Evolutionary conservation across 371 early-diverging fungal genomes (phyloP).

Genomic region (Rhizomucor pusillus): DNA sequence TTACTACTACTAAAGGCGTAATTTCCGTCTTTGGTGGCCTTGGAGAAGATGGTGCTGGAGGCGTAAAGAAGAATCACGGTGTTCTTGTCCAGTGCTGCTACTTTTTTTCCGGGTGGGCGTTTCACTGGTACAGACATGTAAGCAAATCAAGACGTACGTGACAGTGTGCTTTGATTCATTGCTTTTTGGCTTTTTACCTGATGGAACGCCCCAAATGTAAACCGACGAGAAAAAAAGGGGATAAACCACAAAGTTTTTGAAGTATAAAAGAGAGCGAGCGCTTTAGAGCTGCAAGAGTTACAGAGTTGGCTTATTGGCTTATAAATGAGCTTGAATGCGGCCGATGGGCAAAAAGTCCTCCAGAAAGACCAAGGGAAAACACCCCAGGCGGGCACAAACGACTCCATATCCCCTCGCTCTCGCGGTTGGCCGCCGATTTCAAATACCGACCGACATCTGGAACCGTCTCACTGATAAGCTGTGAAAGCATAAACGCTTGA

Average conservation of each 20-base stretch:
- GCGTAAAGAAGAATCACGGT: constrained; percentile 51
- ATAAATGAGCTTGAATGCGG: no score
- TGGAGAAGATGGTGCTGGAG: constrained; percentile 55
- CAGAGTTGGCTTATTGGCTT: no score
- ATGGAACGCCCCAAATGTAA: constrained; percentile 20
- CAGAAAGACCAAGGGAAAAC: no score
- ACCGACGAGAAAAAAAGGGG: constrained; percentile 8
- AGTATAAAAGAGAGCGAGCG: no score
- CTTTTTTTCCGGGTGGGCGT: constrained; percentile 43
- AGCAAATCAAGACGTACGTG: not conserved
- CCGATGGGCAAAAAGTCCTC: no score
- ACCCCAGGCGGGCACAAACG: no score
- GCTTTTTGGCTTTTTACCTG: constrained; percentile 2
- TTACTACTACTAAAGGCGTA: constrained; percentile 34
- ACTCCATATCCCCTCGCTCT: no score
- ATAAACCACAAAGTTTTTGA: not conserved
- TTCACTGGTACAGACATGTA: constrained; percentile 7
- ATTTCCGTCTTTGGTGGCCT: constrained; percentile 54
- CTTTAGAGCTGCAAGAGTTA: no score
- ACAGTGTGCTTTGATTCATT: not conserved
- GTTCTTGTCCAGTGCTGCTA: constrained; percentile 55
- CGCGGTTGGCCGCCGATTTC: no score
- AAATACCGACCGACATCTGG: no score
- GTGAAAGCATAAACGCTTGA: no score
- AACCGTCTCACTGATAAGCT: no score